Base-by-base conservation (phyloP, 768 basidiomycete species). In the Russula lepida region DNA sequence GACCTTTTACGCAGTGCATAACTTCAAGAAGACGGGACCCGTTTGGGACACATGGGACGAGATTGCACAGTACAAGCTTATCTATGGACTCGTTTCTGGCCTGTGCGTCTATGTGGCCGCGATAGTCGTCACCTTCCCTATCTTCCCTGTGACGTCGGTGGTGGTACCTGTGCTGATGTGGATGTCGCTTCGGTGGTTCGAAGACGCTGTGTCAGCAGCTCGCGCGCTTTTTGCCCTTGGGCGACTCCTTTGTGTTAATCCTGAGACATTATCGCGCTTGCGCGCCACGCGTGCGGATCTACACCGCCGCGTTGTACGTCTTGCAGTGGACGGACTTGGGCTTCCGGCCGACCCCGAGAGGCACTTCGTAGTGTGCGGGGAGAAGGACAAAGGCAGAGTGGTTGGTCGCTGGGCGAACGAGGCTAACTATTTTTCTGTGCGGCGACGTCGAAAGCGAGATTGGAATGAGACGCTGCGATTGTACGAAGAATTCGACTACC, bases 41-140 rank as follows among this genome's bases (percentile, higher is more conserved):
- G 79, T 88, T 39, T 88, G 86, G 76, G 88, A 93, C 69, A 92
- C 89, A 0, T 92, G 84, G 80, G 92, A 93, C 68, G 91, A 93
- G 70, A 90, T 93, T 64, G 89, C 91, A 12, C 89, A 93, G 69
- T 89, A 90, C 72, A 93, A 92, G 71, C 84, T 93, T 56, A 82
- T 86, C 23, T 91, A 90, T 67, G 92, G 92, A 11, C 78, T 94
- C 35, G 67, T 84, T 9, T 85, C 89, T 0, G 90, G 89, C 1
- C 61, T 88, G 4, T 74, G 79, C 55, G 88, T 92, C 32, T 92
- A 89, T 83, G 56, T 78, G 35, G 62, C 71, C 19, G 73, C 80
- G 13, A 73, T 84, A 30, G 37, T 84, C 37, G 37, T 85, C 44
- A 89, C 89, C 0, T 76, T 88, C 67, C 88, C 84, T 3, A 71